These are phyloP conservation scores for Gilbertella persicaria DNA, from an alignment of 371 early-diverging fungal species.

Conservation along the genomic window DNA sequence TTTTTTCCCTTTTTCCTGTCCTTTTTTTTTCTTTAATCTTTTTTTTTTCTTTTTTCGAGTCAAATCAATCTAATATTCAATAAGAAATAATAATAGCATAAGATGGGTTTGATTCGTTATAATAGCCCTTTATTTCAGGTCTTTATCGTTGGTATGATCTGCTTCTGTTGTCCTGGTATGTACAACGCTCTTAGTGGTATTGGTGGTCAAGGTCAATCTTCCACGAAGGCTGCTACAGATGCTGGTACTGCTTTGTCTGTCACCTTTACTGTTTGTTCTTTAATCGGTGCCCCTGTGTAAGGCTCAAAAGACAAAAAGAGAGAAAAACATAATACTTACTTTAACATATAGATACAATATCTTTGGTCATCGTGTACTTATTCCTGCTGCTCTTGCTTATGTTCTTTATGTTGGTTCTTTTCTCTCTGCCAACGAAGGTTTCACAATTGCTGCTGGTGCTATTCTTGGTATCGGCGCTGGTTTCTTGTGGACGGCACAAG, in stretches of 20 bases:
- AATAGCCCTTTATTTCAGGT: conserved; percentile 62
- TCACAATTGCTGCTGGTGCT: conserved; percentile 59
- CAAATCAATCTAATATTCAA: too few species aligned
- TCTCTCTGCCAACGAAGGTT: conserved; percentile 44
- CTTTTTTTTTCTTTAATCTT: neutral
- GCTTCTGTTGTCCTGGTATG: conserved; percentile 86
- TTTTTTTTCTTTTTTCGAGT: neutral
- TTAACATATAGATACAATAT: conserved; percentile 46
- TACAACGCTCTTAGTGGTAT: conserved; percentile 73
- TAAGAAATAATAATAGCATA: neutral
- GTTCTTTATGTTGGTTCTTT: conserved; percentile 61
- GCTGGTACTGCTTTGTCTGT: conserved; percentile 71
- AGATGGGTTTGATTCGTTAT: conserved; percentile 44
- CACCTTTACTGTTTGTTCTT: conserved; percentile 68
- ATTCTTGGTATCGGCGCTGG: conserved; percentile 64
- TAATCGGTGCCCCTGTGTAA: conserved; percentile 58
- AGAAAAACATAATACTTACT: neutral
- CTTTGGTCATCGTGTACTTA: conserved; percentile 55
- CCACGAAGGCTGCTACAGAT: conserved; percentile 59
- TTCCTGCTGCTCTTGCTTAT: conserved; percentile 58
- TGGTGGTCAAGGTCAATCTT: conserved; percentile 54
- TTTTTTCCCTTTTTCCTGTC: conserved; percentile 2
- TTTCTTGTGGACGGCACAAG: conserved; percentile 66
- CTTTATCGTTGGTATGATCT: conserved; percentile 69
- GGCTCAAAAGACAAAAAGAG: neutral